Percentiles rank a stretch among this genome's conserved stretches.
phyloP scores from a whole-genome alignment of 768 basidiomycete genomes.

The Termitomyces sp. region DNA sequence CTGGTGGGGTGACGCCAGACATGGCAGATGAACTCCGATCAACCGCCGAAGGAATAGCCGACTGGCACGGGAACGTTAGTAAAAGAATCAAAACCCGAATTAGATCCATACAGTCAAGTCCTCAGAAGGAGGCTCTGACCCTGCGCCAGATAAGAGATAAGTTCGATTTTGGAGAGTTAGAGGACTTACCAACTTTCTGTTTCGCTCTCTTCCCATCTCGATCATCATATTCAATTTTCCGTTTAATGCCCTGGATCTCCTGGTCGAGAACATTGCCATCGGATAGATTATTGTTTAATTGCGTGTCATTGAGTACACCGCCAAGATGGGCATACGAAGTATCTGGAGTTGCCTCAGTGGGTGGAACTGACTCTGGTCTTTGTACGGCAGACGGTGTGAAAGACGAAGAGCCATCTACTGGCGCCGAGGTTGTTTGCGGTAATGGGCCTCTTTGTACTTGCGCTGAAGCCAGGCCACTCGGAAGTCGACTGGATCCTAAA shows the following conservation, averaged over 20 bases:
- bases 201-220: conserved; percentile 63
- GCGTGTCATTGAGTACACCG: conserved; percentile 8
- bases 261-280: conserved; percentile 46
- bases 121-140: conserved; percentile 42
- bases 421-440: conserved; percentile 1
- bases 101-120: conserved; percentile 36
- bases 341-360: conserved; percentile 18
- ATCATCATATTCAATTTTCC: conserved; percentile 66
- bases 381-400: conserved; percentile 20
- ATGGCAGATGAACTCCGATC: conserved; percentile 21
- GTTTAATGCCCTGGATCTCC: conserved; percentile 63
- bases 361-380: conserved; percentile 23
- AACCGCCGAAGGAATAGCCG: conserved; percentile 23
- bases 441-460: conserved; percentile 22
- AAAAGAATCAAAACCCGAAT: conserved; percentile 6
- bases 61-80: conserved; percentile 16
- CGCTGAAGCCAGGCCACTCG: conserved; percentile 9
- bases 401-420: conserved; percentile 18
- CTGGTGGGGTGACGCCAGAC: conserved; percentile 19
- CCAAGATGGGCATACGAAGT: conserved; percentile 13
- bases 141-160: conserved; percentile 6
- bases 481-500: conserved; percentile 4
- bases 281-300: conserved; percentile 9
- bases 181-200: conserved; percentile 62
- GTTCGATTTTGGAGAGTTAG: conserved; percentile 1